phyloP scores from a whole-genome alignment of 768 basidiomycete genomes.

The Tubosaeta sp. region DNA sequence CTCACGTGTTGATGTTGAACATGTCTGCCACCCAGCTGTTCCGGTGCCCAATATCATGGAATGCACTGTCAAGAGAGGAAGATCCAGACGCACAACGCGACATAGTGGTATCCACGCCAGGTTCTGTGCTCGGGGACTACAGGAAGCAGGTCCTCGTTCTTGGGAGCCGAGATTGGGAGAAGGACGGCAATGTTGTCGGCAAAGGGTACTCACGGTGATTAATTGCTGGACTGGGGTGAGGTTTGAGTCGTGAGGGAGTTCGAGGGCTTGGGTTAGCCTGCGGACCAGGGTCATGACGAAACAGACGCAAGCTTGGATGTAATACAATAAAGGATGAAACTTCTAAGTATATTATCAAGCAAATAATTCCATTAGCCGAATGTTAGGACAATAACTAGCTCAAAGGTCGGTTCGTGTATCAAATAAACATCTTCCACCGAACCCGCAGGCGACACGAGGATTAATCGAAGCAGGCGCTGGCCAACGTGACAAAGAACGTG shows the following conservation, averaged over 20 bases:
- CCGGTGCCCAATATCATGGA: slow-evolving; percentile 2
- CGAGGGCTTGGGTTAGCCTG: slow-evolving; percentile 33
- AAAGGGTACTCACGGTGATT: slow-evolving; percentile 42
- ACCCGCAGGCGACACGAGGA: not conserved
- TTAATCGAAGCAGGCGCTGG: not conserved
- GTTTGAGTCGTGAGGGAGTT: slow-evolving; percentile 51
- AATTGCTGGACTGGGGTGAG: slow-evolving; percentile 54
- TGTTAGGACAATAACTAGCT: not conserved
- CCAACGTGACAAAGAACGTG: not conserved
- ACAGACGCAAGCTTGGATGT: not conserved
- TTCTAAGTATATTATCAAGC: not conserved
- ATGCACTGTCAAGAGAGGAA: not conserved
- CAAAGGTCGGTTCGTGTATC: not conserved
- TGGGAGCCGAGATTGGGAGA: slow-evolving; percentile 15
- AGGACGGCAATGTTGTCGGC: not conserved
- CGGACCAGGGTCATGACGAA: slow-evolving; percentile 22
- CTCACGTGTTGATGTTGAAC: slow-evolving; percentile 75
- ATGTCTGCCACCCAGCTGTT: slow-evolving; percentile 75
- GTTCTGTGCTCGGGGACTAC: slow-evolving; percentile 58
- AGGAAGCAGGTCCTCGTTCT: slow-evolving; percentile 74
- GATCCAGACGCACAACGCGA: slow-evolving; percentile 49
- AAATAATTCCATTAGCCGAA: not conserved
- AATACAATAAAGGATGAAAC: not conserved
- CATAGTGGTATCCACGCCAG: slow-evolving; percentile 64
- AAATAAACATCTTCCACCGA: no score